These are phyloP conservation scores for Colletotrichum neosansevieriae DNA, from an alignment of 2,329 filamentous ascomycete genomes.

Conservation along the genomic window DNA sequence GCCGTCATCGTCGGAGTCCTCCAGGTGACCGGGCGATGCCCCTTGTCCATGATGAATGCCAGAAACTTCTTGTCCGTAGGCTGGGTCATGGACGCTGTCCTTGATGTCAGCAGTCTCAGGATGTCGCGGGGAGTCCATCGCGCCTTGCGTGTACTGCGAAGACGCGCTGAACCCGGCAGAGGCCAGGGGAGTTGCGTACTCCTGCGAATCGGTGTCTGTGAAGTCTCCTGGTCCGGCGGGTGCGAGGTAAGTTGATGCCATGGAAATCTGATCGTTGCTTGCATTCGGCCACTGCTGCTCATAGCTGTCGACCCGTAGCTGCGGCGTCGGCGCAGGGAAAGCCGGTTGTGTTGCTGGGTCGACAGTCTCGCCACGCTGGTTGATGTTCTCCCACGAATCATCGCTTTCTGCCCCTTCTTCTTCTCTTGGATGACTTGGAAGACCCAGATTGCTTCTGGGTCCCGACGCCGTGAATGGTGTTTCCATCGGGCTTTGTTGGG, in stretches of 20 bases:
- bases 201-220: conserved; percentile 37
- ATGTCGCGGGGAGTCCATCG: conserved; percentile 15
- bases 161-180: conserved; percentile 34
- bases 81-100: conserved; percentile 15
- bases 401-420: conserved; percentile 39
- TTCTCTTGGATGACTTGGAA: conserved; percentile 36
- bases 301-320: conserved; percentile 30
- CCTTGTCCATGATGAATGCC: background rate
- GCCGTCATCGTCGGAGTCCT: conserved; percentile 41
- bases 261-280: conserved; percentile 33
- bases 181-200: conserved; percentile 31
- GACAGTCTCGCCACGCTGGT: conserved; percentile 18
- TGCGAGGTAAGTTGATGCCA: conserved; percentile 14
- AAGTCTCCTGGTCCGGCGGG: conserved; percentile 28
- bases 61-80: background rate
- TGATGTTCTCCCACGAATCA: conserved; percentile 38
- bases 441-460: conserved; percentile 23
- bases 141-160: conserved; percentile 28
- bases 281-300: conserved; percentile 32
- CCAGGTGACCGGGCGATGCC: conserved; percentile 17
- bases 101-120: conserved; percentile 15
- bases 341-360: background rate
- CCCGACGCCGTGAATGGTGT: conserved; percentile 18
- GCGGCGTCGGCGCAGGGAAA: conserved; percentile 1
- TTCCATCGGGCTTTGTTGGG: conserved; percentile 1